phyloP scores from a whole-genome alignment of 1,284 basidiomycete genomes.

The Inonotus hispidus region DNA sequence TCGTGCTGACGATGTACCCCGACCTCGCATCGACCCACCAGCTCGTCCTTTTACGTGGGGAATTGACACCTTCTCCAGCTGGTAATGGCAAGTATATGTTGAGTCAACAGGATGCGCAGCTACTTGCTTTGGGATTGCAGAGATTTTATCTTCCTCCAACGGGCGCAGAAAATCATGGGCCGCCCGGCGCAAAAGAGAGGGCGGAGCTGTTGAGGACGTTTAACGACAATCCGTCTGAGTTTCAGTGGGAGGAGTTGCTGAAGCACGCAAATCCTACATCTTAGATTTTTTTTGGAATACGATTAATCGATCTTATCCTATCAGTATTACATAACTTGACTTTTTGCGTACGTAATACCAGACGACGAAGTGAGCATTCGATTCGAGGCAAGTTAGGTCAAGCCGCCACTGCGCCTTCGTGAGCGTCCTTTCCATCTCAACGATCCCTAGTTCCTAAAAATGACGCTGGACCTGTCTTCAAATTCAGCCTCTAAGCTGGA shows the following conservation, averaged over 20 bases:
- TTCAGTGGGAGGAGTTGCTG: slow-evolving; percentile 70
- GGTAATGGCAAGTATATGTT: slow-evolving; percentile 50
- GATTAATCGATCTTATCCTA: not conserved
- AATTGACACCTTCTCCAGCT: slow-evolving; percentile 74
- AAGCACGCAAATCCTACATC: slow-evolving; percentile 35
- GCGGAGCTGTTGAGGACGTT: slow-evolving; percentile 55
- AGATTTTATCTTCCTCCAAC: slow-evolving; percentile 67
- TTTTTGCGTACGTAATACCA: not conserved
- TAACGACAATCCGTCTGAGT: slow-evolving; percentile 66
- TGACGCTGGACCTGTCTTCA: slow-evolving; percentile 44
- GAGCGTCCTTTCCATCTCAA: not conserved
- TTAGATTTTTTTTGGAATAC: not conserved
- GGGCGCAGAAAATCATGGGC: slow-evolving; percentile 23
- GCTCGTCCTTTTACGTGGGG: slow-evolving; percentile 85
- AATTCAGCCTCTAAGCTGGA: slow-evolving; percentile 67
- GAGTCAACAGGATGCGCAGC: slow-evolving; percentile 74
- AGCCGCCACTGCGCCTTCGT: not conserved
- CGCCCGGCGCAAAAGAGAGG: slow-evolving; percentile 30
- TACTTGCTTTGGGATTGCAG: slow-evolving; percentile 74
- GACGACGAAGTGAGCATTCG: too few species aligned
- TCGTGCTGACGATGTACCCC: slow-evolving; percentile 90
- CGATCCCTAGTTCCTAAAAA: not conserved
- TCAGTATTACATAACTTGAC: too few species aligned
- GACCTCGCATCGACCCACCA: slow-evolving; percentile 81
- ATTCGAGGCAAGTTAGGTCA: not conserved